Evolutionary conservation across 208 protist genomes (phyloP), one percentile per base, ranked within the genome.

Genomic region (Crithidia mellificae): DNA sequence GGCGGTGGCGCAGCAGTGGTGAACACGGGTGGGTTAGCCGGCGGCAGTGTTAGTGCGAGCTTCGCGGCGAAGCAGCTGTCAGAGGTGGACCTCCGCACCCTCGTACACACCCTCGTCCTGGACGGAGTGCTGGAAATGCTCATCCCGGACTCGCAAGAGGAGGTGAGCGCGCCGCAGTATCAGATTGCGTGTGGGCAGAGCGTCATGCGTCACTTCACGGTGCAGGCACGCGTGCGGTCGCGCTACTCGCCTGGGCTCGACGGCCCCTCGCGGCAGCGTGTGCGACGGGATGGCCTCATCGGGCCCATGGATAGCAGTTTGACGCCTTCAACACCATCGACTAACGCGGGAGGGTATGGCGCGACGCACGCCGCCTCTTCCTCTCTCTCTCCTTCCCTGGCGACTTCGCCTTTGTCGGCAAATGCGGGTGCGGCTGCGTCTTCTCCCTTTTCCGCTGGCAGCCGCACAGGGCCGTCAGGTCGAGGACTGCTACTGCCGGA

Each of bases 191-290:
- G 47, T 17, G 88, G 83, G 14, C 58, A 72, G 41, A 90, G 78
- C 65, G 85, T 91, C 24, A 77, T 93, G 78, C 82, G 88, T 5
- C 84, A 91, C 71, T 93, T 93, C 50, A 87, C 88, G 0, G 63
- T 25, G 52, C 76, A 46, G 65, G 20, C 53, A n/a, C 61, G 63
- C 22, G 47, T 17, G 19, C 38, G 38, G 2, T 43, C 36, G 59
- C 29, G 20, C 20, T 24, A 6, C 27, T 1, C 8, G 20, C 14
- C 22, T 25, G 14, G 19, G 20, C 0, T 44, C 5, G 47, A 65
- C 2, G 47, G 52, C 32, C 38, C 43, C 2, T 24, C 59, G 39
- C 24, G 27, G 11, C 63, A 68, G 39, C 64, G 66, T n/a, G 41
- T 41, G 17, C 52, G 54, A 0, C 46, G 39, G 0, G 66, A 71